phyloP scores from a whole-genome alignment of 2,329 filamentous ascomycete species.

The Cordyceps cateniannulata region DNA sequence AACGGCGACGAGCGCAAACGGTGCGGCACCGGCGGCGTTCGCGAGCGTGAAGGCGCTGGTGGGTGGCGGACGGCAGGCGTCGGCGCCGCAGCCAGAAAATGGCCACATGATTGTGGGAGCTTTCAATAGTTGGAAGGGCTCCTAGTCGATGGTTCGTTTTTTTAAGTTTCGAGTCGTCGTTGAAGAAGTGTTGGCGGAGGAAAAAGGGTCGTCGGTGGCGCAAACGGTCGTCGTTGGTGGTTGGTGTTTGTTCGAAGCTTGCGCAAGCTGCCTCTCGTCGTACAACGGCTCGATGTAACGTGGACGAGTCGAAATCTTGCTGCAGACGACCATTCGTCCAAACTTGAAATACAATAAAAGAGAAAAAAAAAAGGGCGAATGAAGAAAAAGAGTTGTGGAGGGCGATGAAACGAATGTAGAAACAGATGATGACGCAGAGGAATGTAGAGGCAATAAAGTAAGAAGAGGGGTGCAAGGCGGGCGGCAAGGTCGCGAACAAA shows the following conservation, averaged over 20 bases:
- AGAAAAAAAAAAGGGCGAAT: neutral
- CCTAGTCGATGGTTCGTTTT: neutral
- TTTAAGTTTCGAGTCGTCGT: neutral
- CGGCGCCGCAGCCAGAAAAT: slow-evolving; percentile 49
- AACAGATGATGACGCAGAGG: neutral
- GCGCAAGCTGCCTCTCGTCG: neutral
- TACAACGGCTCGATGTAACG: too few relatives aligned
- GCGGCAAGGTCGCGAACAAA: neutral
- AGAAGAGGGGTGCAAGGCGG: too few relatives aligned
- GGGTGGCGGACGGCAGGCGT: slow-evolving; percentile 53
- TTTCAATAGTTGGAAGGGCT: neutral
- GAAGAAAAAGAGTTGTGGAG: neutral
- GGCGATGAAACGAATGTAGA: neutral
- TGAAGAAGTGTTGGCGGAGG: neutral
- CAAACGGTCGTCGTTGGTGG: too few relatives aligned
- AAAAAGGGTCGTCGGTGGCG: too few relatives aligned
- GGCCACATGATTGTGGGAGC: slow-evolving; percentile 28
- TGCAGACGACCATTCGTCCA: neutral
- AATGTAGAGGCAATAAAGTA: neutral
- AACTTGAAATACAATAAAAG: neutral
- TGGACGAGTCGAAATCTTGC: neutral
- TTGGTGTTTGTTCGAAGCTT: neutral
- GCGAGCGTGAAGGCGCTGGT: slow-evolving; percentile 66
- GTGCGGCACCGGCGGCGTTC: slow-evolving; percentile 54
- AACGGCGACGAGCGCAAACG: too few relatives aligned